Base-by-base conservation (phyloP, 2,329 filamentous ascomycete species). In the Pseudocercospora macadamiae region DNA sequence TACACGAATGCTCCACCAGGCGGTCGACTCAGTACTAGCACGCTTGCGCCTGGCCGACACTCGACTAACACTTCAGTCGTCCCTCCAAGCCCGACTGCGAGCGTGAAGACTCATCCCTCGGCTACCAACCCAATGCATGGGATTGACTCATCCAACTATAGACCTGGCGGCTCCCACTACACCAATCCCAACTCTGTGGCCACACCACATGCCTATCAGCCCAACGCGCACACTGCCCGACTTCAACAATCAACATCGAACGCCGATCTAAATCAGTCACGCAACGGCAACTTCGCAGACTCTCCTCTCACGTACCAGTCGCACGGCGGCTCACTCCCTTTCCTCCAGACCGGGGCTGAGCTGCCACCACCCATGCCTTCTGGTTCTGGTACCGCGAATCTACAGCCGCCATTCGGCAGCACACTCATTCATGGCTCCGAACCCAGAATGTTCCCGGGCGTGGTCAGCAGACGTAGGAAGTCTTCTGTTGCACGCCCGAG, bases 361-460 rank as follows among this genome's bases (percentile, higher is more conserved):
- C 21, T 49, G 8, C 26, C 47, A 9, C 47, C 47, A 10, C 56
- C 56, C 1, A 59, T 55, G 56, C 44, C 56, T 6, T 54, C 47
- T 7, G 58, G 53, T 16, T 32, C 37, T 2, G 42, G 32, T 36
- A 53, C 55, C 7, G 53, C 12, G 67, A 75, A 6, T 75, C 80
- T 54, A 68, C 72, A 26, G 70, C 75, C 65, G 71, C 75, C 47
- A 77, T 82, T 60, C 65, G 77, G 55, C 80, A 84, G 64, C 70
- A 85, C 9, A 5, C 52, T 61, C 21, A 62, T 79, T 23, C 74
- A 75, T 25, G 84, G 82, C 3, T 81, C 78, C 49, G 88, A 91
- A 71, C 89, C 88, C 9, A 83, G 81, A 62, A 85, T 91, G 62
- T 89, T 91, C 64, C 89, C 89, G 0, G 89, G 89, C 0, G 82